Base-by-base conservation (phyloP, 768 basidiomycete genomes). In the Russula ochroleuca region DNA sequence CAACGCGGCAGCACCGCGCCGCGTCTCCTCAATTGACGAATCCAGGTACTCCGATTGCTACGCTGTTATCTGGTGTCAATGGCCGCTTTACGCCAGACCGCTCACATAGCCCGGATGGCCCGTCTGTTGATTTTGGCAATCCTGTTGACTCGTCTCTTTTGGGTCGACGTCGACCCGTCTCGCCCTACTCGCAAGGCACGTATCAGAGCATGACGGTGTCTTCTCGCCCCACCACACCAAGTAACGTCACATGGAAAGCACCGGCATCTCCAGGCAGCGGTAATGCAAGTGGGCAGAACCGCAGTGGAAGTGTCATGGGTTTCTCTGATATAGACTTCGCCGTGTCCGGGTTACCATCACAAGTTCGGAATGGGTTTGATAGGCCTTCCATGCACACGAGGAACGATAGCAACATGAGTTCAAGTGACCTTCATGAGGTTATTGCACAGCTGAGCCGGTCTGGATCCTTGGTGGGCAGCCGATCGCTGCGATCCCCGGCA, bases 221-320 rank as follows among this genome's bases (percentile, higher is more conserved):
- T 59, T 77, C 80, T 61, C 75, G 79, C 45, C 78, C 81, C 35
- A 70, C 71, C 50, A 88, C 90, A 31, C 90, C 90, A 40, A 91
- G 90, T 1, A 89, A 87, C 71, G 80, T 90, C 57, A 82, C 83
- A n/a, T 91, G 89, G 89, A 83, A 79, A 57, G 61, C 76, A 25
- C 75, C 77, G 19, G 51, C 70, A 35, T 74, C 71, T 53, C 70
- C 74, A 8, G 52, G 70, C 23, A 66, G 72, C 69, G 72, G 75
- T 38, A 28, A 28, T 28, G 28, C 28, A 28, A 5, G 28, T 28
- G 74, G 72, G 25, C 86, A 87, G 68, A 83, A 74, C 62, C 77
- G 85, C 67, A 84, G 81, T 68, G 83, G 80, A 53, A 90, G 86
- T 68, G 83, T 82, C 79, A 75, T 78, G 38, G 66, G 62, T 43